phyloP scores from a whole-genome alignment of 495 filamentous ascomycete genomes.

The Pseudomonodictys pantanalensis region DNA sequence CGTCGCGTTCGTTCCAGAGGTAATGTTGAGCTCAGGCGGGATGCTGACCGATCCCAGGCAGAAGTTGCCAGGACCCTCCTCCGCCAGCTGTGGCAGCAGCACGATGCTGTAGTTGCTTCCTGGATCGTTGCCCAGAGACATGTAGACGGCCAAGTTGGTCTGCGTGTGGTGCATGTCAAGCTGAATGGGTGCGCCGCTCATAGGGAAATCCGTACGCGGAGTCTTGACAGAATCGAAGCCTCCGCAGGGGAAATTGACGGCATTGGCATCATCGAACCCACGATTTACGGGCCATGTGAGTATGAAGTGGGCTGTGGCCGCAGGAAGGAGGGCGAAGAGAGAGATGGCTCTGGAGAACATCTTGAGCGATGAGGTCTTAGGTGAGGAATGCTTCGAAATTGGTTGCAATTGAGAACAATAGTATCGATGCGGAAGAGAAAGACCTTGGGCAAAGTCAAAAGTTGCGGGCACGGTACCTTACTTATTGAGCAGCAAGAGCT shows the following conservation, averaged over 20 bases:
- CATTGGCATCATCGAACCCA: conserved; percentile 52
- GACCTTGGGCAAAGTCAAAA: background rate
- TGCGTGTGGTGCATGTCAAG: conserved; percentile 57
- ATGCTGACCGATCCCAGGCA: conserved; percentile 51
- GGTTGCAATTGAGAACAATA: background rate
- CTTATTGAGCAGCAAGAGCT: conserved; percentile 18
- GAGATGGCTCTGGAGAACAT: conserved; percentile 27
- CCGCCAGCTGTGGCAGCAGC: conserved; percentile 48
- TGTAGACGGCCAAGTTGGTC: conserved; percentile 54
- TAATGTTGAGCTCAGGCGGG: conserved; percentile 40
- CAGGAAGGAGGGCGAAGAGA: conserved; percentile 34
- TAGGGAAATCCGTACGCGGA: conserved; percentile 52
- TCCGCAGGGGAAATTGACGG: conserved; percentile 58
- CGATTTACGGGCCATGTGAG: conserved; percentile 56
- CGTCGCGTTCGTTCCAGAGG: conserved; percentile 59
- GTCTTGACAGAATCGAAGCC: conserved; percentile 48
- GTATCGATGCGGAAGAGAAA: background rate
- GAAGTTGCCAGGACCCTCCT: conserved; percentile 55
- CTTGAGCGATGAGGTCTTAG: conserved; percentile 5
- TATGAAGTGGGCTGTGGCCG: conserved; percentile 58
- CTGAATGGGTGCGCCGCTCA: conserved; percentile 50
- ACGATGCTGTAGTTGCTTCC: conserved; percentile 55
- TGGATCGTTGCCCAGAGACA: conserved; percentile 55
- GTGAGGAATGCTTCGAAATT: background rate
- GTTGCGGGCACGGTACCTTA: conserved; percentile 6